These are phyloP conservation scores for Conticribra weissflogii DNA, from an alignment of 108 stramenopile species.

Conservation along the genomic window DNA sequence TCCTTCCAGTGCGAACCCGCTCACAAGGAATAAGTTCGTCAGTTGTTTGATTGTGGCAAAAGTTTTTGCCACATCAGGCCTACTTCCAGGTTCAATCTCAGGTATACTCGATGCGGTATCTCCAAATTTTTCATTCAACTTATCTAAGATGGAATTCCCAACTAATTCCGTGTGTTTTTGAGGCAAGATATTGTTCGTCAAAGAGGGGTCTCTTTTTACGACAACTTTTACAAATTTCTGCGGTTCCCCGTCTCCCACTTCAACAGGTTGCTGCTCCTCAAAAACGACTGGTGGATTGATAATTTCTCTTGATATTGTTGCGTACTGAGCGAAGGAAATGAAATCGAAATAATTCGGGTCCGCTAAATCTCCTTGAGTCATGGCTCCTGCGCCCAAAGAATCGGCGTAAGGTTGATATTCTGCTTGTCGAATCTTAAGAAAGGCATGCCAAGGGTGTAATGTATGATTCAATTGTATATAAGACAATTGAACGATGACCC, in stretches of 20 bases:
- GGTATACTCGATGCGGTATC: conserved; percentile 63
- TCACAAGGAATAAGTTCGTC: conserved; percentile 73
- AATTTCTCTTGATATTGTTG: conserved; percentile 74
- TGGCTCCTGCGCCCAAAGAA: conserved; percentile 60
- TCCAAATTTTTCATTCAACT: conserved; percentile 66
- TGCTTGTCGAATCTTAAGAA: conserved; percentile 74
- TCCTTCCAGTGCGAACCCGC: conserved; percentile 80
- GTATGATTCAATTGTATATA: not conserved
- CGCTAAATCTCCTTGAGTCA: conserved; percentile 79
- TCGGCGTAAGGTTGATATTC: conserved; percentile 76
- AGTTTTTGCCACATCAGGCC: conserved; percentile 46
- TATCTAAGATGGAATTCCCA: conserved; percentile 63
- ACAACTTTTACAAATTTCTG: conserved; percentile 66
- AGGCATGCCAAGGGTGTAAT: conserved; percentile 7
- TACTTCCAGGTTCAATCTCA: conserved; percentile 47
- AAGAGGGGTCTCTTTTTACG: conserved; percentile 65
- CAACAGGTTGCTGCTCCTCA: conserved; percentile 77
- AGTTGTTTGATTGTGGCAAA: conserved; percentile 62
- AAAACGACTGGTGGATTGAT: conserved; percentile 66
- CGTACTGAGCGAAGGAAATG: conserved; percentile 87
- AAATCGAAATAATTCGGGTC: conserved; percentile 93
- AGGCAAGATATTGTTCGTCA: conserved; percentile 55
- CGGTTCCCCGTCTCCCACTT: conserved; percentile 51
- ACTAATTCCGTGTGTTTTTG: conserved; percentile 58
- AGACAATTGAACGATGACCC: not conserved